Percentiles rank a stretch among this genome's conserved stretches.
Conservation (phyloP, 2,329 filamentous ascomycete genomes). For the Trichophyton mentagrophytes region DNA sequence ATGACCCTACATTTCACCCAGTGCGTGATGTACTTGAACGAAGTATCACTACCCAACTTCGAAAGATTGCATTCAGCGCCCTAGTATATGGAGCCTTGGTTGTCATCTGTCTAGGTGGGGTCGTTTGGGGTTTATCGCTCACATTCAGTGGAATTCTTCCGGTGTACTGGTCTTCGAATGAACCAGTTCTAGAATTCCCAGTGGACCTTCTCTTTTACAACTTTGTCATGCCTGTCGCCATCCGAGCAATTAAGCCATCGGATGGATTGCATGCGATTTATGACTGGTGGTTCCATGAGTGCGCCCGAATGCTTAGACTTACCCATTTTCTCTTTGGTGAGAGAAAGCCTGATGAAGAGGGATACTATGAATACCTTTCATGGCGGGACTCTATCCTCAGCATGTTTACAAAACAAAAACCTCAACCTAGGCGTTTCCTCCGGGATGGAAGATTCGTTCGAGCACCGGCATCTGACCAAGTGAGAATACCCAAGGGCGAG, state of each 20-base stretch:
- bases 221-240: conserved; percentile 78
- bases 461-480: conserved; percentile 87
- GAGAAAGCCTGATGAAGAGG: conserved; percentile 68
- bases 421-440: conserved; percentile 36
- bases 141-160: conserved; percentile 62
- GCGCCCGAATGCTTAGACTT: conserved; percentile 64
- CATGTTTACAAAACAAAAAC: conserved; percentile 2
- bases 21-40: conserved; percentile 93
- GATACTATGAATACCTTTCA: conserved; percentile 41
- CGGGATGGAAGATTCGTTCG: conserved; percentile 73
- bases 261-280: conserved; percentile 77
- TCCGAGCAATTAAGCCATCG: conserved; percentile 73
- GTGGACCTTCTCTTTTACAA: conserved; percentile 94
- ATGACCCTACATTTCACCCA: conserved; percentile 95
- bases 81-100: conserved; percentile 90
- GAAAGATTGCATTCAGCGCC: conserved; percentile 92
- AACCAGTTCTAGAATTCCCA: conserved; percentile 86
- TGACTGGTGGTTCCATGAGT: conserved; percentile 89
- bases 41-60: conserved; percentile 78
- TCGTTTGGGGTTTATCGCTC: conserved; percentile 78
- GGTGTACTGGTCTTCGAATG: conserved; percentile 84
- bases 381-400: conserved; percentile 39
- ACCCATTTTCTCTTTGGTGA: conserved; percentile 92
- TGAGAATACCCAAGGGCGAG: conserved; percentile 77
- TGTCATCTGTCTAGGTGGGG: conserved; percentile 81